These are phyloP conservation scores for Gastrodia elata DNA, from an alignment of 106 monocot species.

Conservation along the genomic window DNA sequence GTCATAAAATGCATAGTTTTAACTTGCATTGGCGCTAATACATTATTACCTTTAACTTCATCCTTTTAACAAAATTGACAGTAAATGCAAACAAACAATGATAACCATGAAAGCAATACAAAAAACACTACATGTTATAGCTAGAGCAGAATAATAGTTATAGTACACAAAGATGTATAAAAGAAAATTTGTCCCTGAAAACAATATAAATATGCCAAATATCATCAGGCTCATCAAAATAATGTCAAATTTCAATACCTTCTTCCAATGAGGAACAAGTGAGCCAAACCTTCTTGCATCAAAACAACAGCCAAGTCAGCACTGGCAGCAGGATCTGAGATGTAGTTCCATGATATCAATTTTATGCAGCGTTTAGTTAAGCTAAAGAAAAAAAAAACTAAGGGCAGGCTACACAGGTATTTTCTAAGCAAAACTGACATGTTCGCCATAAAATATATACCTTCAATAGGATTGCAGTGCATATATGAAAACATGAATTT, in stretches of 20 bases:
- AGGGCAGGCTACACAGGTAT: neutral
- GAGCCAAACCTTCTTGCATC: constrained; percentile 99
- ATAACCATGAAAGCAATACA: neutral
- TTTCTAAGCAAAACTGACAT: neutral
- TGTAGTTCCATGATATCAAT: neutral
- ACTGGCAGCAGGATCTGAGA: constrained; percentile 95
- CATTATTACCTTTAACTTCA: neutral
- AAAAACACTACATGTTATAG: neutral
- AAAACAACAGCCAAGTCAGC: constrained; percentile 92
- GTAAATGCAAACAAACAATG: neutral
- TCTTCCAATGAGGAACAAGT: constrained; percentile 81
- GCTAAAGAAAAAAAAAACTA: neutral
- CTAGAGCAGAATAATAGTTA: neutral
- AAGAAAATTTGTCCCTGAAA: neutral
- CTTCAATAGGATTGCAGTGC: neutral
- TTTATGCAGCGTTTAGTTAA: neutral
- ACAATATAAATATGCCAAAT: neutral
- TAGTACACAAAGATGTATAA: constrained; percentile 1
- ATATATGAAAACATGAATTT: neutral
- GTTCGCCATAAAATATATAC: neutral
- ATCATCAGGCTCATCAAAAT: neutral
- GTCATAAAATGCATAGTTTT: too few relatives aligned
- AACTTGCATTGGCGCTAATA: neutral
- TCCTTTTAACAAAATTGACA: neutral
- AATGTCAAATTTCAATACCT: constrained; percentile 40